Evolutionary conservation across 176 grass and related monocot species (phyloP).

Genomic region (Coix lacrymajobi): DNA sequence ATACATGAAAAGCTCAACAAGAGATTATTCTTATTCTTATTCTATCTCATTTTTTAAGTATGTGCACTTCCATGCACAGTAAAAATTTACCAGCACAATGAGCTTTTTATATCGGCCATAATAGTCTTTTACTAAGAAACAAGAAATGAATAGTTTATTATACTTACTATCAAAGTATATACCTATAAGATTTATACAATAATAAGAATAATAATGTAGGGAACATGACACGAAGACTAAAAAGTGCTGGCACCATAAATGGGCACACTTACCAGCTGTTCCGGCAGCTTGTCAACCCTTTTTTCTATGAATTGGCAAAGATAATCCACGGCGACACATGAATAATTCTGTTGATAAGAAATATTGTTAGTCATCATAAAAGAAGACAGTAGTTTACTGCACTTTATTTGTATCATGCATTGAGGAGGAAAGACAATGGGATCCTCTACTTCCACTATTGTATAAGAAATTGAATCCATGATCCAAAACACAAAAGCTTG

Average conservation of each 20-base stretch:
- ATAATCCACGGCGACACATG: conserved; percentile 45
- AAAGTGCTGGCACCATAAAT: background rate
- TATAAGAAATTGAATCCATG: background rate
- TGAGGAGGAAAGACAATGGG: background rate
- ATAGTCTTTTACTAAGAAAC: background rate
- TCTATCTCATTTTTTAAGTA: background rate
- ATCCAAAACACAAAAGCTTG: background rate
- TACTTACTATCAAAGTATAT: background rate
- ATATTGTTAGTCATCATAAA: conserved; percentile 9
- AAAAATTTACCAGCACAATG: background rate
- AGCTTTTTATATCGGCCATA: background rate
- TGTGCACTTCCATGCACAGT: background rate
- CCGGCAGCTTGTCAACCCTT: conserved; percentile 35
- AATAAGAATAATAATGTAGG: background rate
- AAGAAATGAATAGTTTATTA: background rate
- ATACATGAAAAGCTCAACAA: background rate
- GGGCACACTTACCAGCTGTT: conserved; percentile 37
- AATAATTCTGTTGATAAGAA: conserved; percentile 61
- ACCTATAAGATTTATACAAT: background rate
- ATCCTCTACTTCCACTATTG: background rate
- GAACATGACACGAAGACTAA: background rate
- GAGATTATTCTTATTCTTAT: background rate
- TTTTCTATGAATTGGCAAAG: conserved; percentile 66
- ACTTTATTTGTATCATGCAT: background rate
- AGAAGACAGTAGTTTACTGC: background rate